Percentiles rank a stretch among this genome's conserved stretches.
These are phyloP conservation scores for Theobroma grandiflorum DNA, from an alignment of 441 rosid species.

Conservation along the genomic window DNA sequence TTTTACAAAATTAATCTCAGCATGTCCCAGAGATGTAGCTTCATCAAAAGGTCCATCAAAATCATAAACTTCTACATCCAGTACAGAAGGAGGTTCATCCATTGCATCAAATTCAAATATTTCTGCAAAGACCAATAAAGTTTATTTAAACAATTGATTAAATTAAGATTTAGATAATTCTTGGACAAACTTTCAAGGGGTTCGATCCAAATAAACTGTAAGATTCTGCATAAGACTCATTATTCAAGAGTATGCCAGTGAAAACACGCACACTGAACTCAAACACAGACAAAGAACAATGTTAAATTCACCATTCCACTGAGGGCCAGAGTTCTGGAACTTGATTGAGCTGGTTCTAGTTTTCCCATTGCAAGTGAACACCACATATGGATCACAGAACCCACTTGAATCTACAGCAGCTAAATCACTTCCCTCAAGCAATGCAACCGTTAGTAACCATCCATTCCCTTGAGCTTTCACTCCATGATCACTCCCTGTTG, in stretches of 20 bases:
- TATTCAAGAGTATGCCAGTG: neutral
- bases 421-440: conserved; percentile 85
- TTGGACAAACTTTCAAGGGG: conserved; percentile 4
- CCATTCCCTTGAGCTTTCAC: conserved; percentile 97
- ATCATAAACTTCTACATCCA: conserved; percentile 91
- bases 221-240: conserved; percentile 12
- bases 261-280: conserved; percentile 12
- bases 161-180: conserved; percentile 19
- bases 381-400: conserved; percentile 92
- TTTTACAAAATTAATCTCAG: conserved; percentile 88
- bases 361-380: conserved; percentile 90
- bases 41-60: conserved; percentile 96
- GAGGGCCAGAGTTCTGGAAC: conserved; percentile 88
- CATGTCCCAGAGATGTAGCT: conserved; percentile 84
- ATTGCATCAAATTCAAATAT: conserved; percentile 98
- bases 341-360: conserved; percentile 91
- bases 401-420: conserved; percentile 96
- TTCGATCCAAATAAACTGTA: conserved; percentile 16
- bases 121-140: conserved; percentile 59
- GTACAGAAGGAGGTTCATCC: conserved; percentile 95
- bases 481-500: conserved; percentile 91
- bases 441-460: conserved; percentile 94
- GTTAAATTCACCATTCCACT: conserved; percentile 83
- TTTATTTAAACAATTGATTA: conserved; percentile 21
- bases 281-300: conserved; percentile 27